A percentile compares a stretch with the other conserved stretches of the same genome.
These are phyloP conservation scores for Neofusicoccum kwambonambiense DNA, from an alignment of 2,329 filamentous ascomycete genomes.

Conservation along the genomic window DNA sequence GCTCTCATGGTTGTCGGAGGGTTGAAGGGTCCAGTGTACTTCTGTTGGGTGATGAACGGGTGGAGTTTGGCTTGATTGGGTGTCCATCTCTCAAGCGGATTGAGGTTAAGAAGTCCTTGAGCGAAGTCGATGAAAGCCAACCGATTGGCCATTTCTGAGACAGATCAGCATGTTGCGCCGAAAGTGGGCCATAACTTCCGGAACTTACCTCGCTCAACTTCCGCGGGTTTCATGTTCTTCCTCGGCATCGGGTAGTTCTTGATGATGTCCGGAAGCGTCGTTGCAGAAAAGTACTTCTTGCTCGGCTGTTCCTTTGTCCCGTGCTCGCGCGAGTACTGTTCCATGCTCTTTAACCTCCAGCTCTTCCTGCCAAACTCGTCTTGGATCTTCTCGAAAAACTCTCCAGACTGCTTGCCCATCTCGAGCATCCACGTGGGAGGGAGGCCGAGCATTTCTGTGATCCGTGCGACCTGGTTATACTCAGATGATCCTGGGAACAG, in stretches of 20 bases:
- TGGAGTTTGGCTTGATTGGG: slow-evolving; percentile 96
- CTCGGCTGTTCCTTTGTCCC: slow-evolving; percentile 97
- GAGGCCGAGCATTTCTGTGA: slow-evolving; percentile 96
- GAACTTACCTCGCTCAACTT: slow-evolving; percentile 85
- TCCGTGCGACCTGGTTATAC: slow-evolving; percentile 96
- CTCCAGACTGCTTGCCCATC: slow-evolving; percentile 94
- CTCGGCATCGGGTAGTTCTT: slow-evolving; percentile 96
- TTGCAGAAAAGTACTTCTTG: slow-evolving; percentile 99
- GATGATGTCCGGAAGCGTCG: slow-evolving; percentile 92
- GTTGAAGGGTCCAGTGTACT: slow-evolving; percentile 93
- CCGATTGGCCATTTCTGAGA: slow-evolving; percentile 93
- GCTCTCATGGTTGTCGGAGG: slow-evolving; percentile 96
- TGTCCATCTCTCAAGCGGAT: slow-evolving; percentile 94
- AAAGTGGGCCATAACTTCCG: neutral
- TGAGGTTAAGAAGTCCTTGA: slow-evolving; percentile 86
- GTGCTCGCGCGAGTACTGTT: slow-evolving; percentile 94
- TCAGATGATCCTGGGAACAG: slow-evolving; percentile 96
- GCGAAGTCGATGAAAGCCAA: slow-evolving; percentile 98
- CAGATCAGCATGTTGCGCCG: slow-evolving; percentile 21
- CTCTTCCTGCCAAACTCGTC: slow-evolving; percentile 92
- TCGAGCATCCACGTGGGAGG: slow-evolving; percentile 99
- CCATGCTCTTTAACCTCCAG: slow-evolving; percentile 94
- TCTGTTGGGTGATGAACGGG: slow-evolving; percentile 97
- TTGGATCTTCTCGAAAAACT: slow-evolving; percentile 91
- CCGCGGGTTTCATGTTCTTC: slow-evolving; percentile 98